Percentiles rank a stretch among this genome's conserved stretches.
Conservation (phyloP, 2,329 filamentous ascomycete species). For the Helminthosporium solani region DNA sequence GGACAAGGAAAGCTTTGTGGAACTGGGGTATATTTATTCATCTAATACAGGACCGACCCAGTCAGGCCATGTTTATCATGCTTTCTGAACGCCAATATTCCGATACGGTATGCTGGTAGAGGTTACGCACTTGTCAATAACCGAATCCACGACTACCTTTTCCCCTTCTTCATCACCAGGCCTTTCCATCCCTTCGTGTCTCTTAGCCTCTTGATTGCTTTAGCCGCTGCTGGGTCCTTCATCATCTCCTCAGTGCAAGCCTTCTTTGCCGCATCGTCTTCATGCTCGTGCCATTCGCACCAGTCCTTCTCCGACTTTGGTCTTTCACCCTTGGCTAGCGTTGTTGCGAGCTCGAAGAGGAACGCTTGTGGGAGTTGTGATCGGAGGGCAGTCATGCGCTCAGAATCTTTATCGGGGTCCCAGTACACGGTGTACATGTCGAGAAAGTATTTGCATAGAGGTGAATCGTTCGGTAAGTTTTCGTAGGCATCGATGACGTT, state of each 20-base stretch:
- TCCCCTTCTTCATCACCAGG: slow-evolving; percentile 39
- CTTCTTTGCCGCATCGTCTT: slow-evolving; percentile 35
- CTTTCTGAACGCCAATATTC: neutral
- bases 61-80: neutral
- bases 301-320: slow-evolving; percentile 40
- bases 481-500: slow-evolving; percentile 40
- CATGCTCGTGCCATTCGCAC: slow-evolving; percentile 41
- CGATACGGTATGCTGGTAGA: neutral
- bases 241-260: slow-evolving; percentile 32
- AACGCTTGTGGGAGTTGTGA: slow-evolving; percentile 39
- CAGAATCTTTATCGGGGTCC: slow-evolving; percentile 37
- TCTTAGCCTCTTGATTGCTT: slow-evolving; percentile 34
- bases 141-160: slow-evolving; percentile 19
- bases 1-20: neutral
- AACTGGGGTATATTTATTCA: slow-evolving; percentile 1
- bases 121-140: neutral
- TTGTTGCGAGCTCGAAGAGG: slow-evolving; percentile 37
- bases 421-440: slow-evolving; percentile 42
- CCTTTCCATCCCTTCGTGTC: slow-evolving; percentile 42
- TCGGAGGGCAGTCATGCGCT: slow-evolving; percentile 30
- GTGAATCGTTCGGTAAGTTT: slow-evolving; percentile 29
- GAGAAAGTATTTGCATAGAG: slow-evolving; percentile 37
- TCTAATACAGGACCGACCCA: neutral
- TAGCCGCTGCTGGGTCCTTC: slow-evolving; percentile 32
- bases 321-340: slow-evolving; percentile 33